These are phyloP conservation scores for Clarireedia monteithiana DNA, from an alignment of 2,329 filamentous ascomycete genomes.

Conservation along the genomic window DNA sequence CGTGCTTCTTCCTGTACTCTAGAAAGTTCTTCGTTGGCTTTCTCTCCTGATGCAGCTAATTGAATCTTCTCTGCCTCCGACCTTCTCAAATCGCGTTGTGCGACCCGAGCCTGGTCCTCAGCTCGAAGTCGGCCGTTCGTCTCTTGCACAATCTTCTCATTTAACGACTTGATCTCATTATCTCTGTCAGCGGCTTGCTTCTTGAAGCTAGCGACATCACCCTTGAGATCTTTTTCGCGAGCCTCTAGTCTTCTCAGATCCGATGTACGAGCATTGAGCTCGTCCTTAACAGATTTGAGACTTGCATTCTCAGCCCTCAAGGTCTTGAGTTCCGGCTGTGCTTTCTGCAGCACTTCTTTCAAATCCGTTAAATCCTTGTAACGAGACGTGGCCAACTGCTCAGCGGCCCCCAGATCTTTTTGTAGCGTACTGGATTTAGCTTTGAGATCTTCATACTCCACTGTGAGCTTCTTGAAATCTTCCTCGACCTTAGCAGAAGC, in stretches of 20 bases:
- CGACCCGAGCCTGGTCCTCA: conserved; percentile 70
- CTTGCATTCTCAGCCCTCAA: conserved; percentile 70
- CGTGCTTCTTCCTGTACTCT: conserved; percentile 65
- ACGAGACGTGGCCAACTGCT: conserved; percentile 76
- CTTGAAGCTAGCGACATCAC: conserved; percentile 63
- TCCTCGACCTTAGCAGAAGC: conserved; percentile 23
- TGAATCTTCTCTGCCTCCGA: conserved; percentile 76
- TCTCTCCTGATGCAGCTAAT: conserved; percentile 64
- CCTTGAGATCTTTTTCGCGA: conserved; percentile 72
- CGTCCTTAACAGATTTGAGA: conserved; percentile 67
- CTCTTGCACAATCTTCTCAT: conserved; percentile 71
- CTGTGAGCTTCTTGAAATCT: conserved; percentile 33
- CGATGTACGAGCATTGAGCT: conserved; percentile 51
- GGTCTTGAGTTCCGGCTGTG: conserved; percentile 75
- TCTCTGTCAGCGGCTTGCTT: conserved; percentile 68
- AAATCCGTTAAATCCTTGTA: conserved; percentile 85
- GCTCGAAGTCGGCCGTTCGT: conserved; percentile 62
- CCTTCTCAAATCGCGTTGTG: conserved; percentile 69
- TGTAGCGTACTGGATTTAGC: conserved; percentile 62
- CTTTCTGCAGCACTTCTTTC: conserved; percentile 70
- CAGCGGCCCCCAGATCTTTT: conserved; percentile 76
- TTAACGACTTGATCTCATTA: conserved; percentile 66
- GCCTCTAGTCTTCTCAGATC: conserved; percentile 73
- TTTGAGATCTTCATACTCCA: conserved; percentile 61
- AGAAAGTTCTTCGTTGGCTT: conserved; percentile 59